phyloP scores from a whole-genome alignment of 768 basidiomycete species.

The Boletus barrowsii region DNA sequence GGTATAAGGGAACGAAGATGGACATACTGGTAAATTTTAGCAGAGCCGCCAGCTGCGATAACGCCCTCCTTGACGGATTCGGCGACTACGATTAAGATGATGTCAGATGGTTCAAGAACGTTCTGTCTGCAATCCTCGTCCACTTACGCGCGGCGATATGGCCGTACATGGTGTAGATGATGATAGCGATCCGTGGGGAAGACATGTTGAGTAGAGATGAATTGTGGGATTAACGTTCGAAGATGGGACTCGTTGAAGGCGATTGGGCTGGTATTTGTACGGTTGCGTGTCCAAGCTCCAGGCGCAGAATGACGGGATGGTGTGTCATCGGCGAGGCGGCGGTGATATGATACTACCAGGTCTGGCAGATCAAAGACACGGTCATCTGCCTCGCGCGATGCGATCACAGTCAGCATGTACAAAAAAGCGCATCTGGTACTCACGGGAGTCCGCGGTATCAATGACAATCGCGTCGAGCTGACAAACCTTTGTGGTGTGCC shows the following conservation, averaged over 20 bases:
- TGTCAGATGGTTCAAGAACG: too few species aligned
- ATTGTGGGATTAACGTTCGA: not conserved
- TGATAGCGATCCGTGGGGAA: constrained; percentile 59
- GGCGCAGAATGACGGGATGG: not conserved
- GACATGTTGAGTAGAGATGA: constrained; percentile 32
- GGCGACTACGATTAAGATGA: constrained; percentile 46
- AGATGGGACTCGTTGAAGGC: not conserved
- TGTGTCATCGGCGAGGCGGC: not conserved
- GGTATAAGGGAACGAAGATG: not conserved
- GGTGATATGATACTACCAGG: not conserved
- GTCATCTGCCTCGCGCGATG: not conserved
- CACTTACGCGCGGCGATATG: constrained; percentile 61
- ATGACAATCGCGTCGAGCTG: too few species aligned
- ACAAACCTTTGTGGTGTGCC: too few species aligned
- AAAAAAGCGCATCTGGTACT: constrained; percentile 8
- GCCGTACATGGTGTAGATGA: constrained; percentile 76
- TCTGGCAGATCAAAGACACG: constrained; percentile 12
- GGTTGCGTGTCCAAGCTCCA: too few species aligned
- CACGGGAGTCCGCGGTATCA: constrained; percentile 12
- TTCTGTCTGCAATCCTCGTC: constrained; percentile 15
- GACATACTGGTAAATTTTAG: constrained; percentile 55
- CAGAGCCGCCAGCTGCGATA: constrained; percentile 46
- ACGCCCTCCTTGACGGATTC: constrained; percentile 48
- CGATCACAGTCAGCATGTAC: constrained; percentile 4
- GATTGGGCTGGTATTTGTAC: constrained; percentile 14